Percentiles rank a stretch among this genome's conserved stretches.
Evolutionary conservation across 2,329 filamentous ascomycete genomes (phyloP).

Genomic region (Alternaria viburni): DNA sequence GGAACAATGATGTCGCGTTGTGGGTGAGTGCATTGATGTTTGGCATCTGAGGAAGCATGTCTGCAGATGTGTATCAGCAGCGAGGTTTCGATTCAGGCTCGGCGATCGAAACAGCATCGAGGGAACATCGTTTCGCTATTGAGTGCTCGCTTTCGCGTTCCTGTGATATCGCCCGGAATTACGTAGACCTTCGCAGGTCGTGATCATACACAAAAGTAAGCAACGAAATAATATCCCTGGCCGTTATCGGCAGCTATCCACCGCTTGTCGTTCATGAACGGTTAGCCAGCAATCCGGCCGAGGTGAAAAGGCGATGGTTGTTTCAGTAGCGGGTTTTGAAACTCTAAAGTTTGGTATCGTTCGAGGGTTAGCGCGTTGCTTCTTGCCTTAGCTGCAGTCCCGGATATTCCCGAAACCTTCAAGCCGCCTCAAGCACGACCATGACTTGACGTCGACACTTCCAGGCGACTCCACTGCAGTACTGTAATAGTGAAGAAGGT

Average conservation of each 20-base stretch:
- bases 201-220: background rate
- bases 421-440: background rate
- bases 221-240: background rate
- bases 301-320: constrained; percentile 11
- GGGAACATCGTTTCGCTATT: constrained; percentile 4
- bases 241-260: background rate
- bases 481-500: background rate
- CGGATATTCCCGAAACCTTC: constrained; percentile 22
- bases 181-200: background rate
- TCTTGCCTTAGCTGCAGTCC: constrained; percentile 5
- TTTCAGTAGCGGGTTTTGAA: constrained; percentile 30
- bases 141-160: background rate
- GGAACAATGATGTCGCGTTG: constrained; percentile 29
- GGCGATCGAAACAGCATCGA: constrained; percentile 33
- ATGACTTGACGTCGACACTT: background rate
- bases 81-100: constrained; percentile 28
- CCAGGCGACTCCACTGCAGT: background rate
- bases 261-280: background rate
- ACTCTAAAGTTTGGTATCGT: constrained; percentile 33
- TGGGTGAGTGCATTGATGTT: constrained; percentile 36
- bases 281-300: constrained; percentile 1
- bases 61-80: constrained; percentile 34
- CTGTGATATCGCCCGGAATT: background rate
- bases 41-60: constrained; percentile 31
- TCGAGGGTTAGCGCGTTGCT: constrained; percentile 23